Evolutionary conservation across 805 yeast genomes (phyloP).

Genomic region (Pichia insulana): DNA sequence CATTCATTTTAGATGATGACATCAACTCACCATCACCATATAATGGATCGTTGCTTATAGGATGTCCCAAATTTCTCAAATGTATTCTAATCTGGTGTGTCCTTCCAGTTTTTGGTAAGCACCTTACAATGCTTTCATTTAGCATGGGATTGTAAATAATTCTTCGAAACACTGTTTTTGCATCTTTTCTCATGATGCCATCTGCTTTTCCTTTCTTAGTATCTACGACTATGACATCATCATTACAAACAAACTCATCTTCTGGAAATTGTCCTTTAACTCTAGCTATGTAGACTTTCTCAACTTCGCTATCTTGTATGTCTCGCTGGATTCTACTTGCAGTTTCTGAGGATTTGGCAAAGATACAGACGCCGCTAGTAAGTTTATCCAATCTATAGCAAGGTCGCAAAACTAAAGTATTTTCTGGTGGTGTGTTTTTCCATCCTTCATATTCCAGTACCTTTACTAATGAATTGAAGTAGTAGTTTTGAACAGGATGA

Average conservation of each 20-base stretch:
- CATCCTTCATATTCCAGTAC: constrained; percentile 29
- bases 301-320: constrained; percentile 26
- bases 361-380: constrained; percentile 43
- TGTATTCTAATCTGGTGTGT: constrained; percentile 54
- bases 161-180: constrained; percentile 17
- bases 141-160: constrained; percentile 23
- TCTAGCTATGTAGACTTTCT: constrained; percentile 40
- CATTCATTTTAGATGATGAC: not conserved
- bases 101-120: constrained; percentile 44
- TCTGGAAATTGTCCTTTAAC: constrained; percentile 34
- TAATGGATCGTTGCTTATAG: constrained; percentile 30
- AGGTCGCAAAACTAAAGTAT: constrained; percentile 19
- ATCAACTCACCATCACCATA: constrained; percentile 16
- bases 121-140: constrained; percentile 36
- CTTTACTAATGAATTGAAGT: constrained; percentile 38
- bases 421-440: not conserved
- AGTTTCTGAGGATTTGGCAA: constrained; percentile 32
- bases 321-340: constrained; percentile 28
- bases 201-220: constrained; percentile 19
- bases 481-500: constrained; percentile 42
- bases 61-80: constrained; percentile 35
- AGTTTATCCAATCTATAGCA: constrained; percentile 47
- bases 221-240: constrained; percentile 31
- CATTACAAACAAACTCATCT: constrained; percentile 21
- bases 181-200: constrained; percentile 20